These are phyloP conservation scores for Pleurotus giganteus DNA, from an alignment of 768 basidiomycete species.

Conservation along the genomic window DNA sequence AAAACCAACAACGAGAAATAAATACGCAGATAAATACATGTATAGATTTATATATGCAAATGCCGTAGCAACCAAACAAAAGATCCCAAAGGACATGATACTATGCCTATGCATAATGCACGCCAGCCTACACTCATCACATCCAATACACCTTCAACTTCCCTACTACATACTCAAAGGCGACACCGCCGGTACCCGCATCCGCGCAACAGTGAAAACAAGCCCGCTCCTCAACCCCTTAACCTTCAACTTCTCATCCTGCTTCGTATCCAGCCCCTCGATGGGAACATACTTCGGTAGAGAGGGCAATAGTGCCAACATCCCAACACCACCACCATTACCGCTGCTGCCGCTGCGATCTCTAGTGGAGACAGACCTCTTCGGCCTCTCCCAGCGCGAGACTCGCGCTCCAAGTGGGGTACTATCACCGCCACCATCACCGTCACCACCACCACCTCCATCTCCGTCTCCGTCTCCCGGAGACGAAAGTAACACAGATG, in stretches of 20 bases:
- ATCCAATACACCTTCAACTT: background rate
- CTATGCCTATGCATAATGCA: no score
- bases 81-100: no score
- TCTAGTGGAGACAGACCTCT: background rate
- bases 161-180: background rate
- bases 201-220: constrained; percentile 5
- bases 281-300: constrained; percentile 4
- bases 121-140: background rate
- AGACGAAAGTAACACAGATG: background rate
- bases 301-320: background rate
- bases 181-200: background rate
- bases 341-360: background rate
- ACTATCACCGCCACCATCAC: background rate
- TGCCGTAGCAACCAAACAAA: no score
- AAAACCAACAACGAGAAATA: no score
- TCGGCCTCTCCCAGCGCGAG: background rate
- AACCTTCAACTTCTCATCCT: constrained; percentile 5
- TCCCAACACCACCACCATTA: no score
- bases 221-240: background rate
- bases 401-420: background rate
- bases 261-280: constrained; percentile 5
- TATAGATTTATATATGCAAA: no score
- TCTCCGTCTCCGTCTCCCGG: no score
- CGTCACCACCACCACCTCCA: no score
- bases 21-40: no score